Evolutionary conservation across 2,329 filamentous ascomycete genomes (phyloP).

Genomic region (Trichophyton benhamiae): DNA sequence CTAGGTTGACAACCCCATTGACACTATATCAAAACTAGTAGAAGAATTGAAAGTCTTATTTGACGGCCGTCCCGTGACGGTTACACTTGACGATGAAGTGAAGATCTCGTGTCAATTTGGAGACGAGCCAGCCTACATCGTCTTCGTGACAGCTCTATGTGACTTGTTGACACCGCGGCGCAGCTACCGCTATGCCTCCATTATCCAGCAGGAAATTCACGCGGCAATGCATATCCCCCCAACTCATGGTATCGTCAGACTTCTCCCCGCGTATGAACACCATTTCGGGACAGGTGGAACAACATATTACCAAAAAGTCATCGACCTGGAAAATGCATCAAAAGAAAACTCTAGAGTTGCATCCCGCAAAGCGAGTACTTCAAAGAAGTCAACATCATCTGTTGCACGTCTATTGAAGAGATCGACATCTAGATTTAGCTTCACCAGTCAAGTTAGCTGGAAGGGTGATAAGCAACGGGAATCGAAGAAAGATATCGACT

Average conservation of each 20-base stretch:
- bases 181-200: slow-evolving; percentile 68
- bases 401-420: not conserved
- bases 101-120: slow-evolving; percentile 56
- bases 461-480: no score
- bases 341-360: slow-evolving; percentile 30
- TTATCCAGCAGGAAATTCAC: slow-evolving; percentile 64
- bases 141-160: slow-evolving; percentile 60
- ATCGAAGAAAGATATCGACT: no score
- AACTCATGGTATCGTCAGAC: slow-evolving; percentile 60
- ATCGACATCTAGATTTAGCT: not conserved
- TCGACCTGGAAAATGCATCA: slow-evolving; percentile 40
- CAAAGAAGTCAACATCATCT: not conserved
- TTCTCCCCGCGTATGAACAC: slow-evolving; percentile 56
- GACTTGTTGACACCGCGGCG: slow-evolving; percentile 57
- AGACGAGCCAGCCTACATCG: slow-evolving; percentile 66
- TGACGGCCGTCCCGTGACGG: not conserved
- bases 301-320: slow-evolving; percentile 57
- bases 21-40: not conserved
- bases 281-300: slow-evolving; percentile 58
- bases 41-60: not conserved
- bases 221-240: slow-evolving; percentile 55
- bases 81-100: slow-evolving; percentile 60
- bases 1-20: not conserved
- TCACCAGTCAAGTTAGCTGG: no score
- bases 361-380: slow-evolving; percentile 28